phyloP scores from a whole-genome alignment of 768 basidiomycete genomes.

The Phlebiopsis gigantea region DNA sequence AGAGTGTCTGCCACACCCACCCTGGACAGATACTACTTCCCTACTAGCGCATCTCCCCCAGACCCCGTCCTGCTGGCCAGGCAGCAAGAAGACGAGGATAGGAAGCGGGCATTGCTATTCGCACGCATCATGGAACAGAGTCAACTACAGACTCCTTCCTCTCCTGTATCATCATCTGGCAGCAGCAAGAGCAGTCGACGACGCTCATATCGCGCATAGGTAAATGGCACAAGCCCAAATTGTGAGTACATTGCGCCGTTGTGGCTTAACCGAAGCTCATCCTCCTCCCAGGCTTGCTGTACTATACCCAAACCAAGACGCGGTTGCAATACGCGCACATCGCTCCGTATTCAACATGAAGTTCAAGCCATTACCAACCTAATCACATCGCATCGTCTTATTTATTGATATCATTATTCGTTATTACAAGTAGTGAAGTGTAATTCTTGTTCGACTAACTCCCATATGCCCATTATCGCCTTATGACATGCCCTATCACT shows the following conservation, averaged over 20 bases:
- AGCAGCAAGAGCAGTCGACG: background rate
- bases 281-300: background rate
- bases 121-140: background rate
- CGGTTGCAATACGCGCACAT: background rate
- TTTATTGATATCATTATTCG: background rate
- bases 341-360: background rate
- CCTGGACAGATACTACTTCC: conserved; percentile 7
- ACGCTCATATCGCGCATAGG: background rate
- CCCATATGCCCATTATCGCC: background rate
- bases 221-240: background rate
- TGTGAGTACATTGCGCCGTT: background rate
- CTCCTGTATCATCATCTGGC: background rate
- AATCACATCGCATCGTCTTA: background rate
- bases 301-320: background rate
- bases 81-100: conserved; percentile 4
- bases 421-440: background rate
- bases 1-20: background rate
- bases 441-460: background rate
- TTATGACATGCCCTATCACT: background rate
- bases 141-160: background rate
- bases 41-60: conserved; percentile 3
- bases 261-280: background rate
- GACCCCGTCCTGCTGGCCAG: conserved; percentile 2
- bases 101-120: background rate
- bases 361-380: background rate